These are phyloP conservation scores for Hypoxylon sp. DNA, from an alignment of 2,329 filamentous ascomycete genomes.

Conservation along the genomic window DNA sequence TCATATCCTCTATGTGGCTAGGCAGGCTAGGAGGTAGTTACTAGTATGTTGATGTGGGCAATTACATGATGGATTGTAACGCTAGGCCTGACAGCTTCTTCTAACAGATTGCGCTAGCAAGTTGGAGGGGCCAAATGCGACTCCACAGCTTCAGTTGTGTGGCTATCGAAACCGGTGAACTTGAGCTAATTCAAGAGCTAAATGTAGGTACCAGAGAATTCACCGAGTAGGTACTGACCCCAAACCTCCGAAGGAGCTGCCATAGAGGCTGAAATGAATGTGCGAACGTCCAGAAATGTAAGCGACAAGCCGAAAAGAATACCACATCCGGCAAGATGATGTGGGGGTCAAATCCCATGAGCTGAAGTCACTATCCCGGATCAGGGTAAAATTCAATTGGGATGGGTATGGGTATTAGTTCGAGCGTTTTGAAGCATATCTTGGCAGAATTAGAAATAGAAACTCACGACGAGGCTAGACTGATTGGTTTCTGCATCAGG, in stretches of 20 bases:
- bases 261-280: background rate
- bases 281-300: background rate
- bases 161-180: slow-evolving; percentile 10
- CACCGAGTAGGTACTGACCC: background rate
- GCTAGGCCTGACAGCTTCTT: slow-evolving; percentile 17
- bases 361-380: slow-evolving; percentile 2
- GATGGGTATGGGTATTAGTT: slow-evolving; percentile 4
- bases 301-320: slow-evolving; percentile 31
- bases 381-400: slow-evolving; percentile 5
- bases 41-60: slow-evolving; percentile 10
- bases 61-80: slow-evolving; percentile 18
- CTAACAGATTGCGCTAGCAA: slow-evolving; percentile 12
- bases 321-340: slow-evolving; percentile 31
- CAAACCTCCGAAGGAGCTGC: slow-evolving; percentile 21
- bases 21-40: no score
- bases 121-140: slow-evolving; percentile 14
- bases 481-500: slow-evolving; percentile 7
- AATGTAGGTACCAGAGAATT: background rate
- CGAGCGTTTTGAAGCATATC: slow-evolving; percentile 7
- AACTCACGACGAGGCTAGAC: slow-evolving; percentile 26
- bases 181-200: no score
- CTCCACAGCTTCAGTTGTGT: background rate
- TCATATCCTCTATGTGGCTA: background rate
- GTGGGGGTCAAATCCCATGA: slow-evolving; percentile 33
- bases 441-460: slow-evolving; percentile 12